phyloP scores from a whole-genome alignment of 148 eudicot species.

The Camellia lanceoleosa region DNA sequence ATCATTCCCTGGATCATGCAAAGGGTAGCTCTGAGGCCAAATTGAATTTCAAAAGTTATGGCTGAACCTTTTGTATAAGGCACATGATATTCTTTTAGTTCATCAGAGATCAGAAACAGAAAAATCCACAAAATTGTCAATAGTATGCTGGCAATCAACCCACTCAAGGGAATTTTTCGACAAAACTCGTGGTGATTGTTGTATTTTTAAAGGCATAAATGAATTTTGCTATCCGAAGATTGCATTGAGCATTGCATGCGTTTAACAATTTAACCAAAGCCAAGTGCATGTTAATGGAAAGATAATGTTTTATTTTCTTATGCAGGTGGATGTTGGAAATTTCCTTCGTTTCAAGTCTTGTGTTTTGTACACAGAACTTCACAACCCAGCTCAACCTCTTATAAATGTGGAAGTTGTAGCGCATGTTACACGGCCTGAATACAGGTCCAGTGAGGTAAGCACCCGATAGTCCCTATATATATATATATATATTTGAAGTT shows the following conservation, averaged over 20 bases:
- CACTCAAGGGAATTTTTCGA: not conserved
- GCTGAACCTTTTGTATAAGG: too few relatives aligned
- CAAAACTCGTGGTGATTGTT: not conserved
- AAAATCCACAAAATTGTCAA: not conserved
- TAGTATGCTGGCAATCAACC: not conserved
- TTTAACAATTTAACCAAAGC: not conserved
- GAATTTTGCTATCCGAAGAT: not conserved
- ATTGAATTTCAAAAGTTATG: not conserved
- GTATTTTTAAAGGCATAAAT: not conserved
- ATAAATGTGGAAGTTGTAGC: constrained; percentile 93
- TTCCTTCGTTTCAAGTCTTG: constrained; percentile 87
- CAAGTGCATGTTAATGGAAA: not conserved
- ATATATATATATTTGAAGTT: not conserved
- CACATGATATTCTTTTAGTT: not conserved
- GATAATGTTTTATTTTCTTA: constrained; percentile 5
- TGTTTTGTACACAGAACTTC: constrained; percentile 81
- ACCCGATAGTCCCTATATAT: not conserved
- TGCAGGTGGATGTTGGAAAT: constrained; percentile 95
- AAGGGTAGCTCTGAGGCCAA: not conserved
- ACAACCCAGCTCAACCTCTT: constrained; percentile 59
- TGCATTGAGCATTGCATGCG: not conserved
- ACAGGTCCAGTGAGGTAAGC: constrained; percentile 75
- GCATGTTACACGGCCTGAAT: constrained; percentile 85
- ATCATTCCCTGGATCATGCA: not conserved
- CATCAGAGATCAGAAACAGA: not conserved